Evolutionary conservation across 2,329 filamentous ascomycete species (phyloP).

Genomic region (Alternaria arborescens): DNA sequence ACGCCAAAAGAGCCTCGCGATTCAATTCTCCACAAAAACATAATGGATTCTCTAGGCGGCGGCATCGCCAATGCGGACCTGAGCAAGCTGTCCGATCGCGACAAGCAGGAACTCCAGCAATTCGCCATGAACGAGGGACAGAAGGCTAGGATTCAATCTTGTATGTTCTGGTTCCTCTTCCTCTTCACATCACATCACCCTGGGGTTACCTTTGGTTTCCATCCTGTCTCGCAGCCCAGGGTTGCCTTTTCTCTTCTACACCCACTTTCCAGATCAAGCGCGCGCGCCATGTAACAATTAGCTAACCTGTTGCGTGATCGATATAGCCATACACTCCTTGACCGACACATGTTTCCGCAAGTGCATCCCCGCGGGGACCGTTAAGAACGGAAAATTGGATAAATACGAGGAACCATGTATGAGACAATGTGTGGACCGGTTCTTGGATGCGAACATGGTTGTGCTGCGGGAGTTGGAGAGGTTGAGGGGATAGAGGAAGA

Average conservation of each 20-base stretch:
- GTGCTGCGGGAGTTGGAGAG: constrained; percentile 86
- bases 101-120: constrained; percentile 87
- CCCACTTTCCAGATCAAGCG: background rate
- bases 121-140: constrained; percentile 86
- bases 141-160: constrained; percentile 74
- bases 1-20: constrained; percentile 14
- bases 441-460: constrained; percentile 85
- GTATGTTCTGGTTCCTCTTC: constrained; percentile 25
- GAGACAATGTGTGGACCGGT: constrained; percentile 91
- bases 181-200: background rate
- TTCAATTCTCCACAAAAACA: constrained; percentile 1
- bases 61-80: constrained; percentile 67
- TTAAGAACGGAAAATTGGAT: constrained; percentile 77
- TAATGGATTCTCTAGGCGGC: constrained; percentile 52
- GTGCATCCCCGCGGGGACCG: constrained; percentile 78
- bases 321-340: constrained; percentile 67
- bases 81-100: constrained; percentile 77
- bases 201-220: background rate
- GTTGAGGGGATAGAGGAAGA: constrained; percentile 50
- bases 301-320: background rate
- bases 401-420: constrained; percentile 82
- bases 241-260: background rate
- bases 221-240: background rate
- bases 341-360: constrained; percentile 93
- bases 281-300: background rate